A percentile compares a stretch with the other conserved stretches of the same genome.
phyloP scores from a whole-genome alignment of 2,329 filamentous ascomycete genomes.

The Zasmidium citrigriseum region DNA sequence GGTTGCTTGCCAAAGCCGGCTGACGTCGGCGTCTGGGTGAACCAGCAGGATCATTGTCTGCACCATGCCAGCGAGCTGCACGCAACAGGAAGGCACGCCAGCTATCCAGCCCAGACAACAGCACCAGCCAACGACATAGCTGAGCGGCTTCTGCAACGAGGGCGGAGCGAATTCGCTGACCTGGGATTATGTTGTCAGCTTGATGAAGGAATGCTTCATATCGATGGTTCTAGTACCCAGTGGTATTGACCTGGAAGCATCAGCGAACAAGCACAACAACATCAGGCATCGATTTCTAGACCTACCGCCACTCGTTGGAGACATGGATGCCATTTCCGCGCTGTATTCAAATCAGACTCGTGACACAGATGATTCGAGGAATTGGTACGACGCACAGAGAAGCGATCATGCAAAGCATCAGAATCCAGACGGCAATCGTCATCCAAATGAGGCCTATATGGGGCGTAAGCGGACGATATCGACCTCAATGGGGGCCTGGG shows the following conservation, averaged over 20 bases:
- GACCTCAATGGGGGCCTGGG: not conserved
- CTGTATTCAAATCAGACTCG: conserved; percentile 14
- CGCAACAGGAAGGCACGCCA: conserved; percentile 33
- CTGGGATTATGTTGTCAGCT: conserved; percentile 32
- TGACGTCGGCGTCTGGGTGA: conserved; percentile 27
- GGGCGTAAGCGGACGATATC: not conserved
- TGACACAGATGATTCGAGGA: not conserved
- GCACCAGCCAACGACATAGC: conserved; percentile 49
- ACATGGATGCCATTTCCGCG: conserved; percentile 36
- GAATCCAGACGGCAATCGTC: conserved; percentile 35
- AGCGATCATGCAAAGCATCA: conserved; percentile 35
- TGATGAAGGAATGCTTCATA: not conserved
- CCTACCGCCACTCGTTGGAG: conserved; percentile 29
- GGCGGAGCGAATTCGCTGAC: conserved; percentile 46
- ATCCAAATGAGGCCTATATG: conserved; percentile 28
- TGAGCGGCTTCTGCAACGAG: conserved; percentile 45
- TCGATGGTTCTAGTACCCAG: conserved; percentile 15
- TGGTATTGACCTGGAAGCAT: conserved; percentile 26
- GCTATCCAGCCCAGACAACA: conserved; percentile 37
- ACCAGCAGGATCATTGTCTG: conserved; percentile 33
- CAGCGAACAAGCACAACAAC: not conserved
- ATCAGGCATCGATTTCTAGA: not conserved
- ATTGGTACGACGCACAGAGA: conserved; percentile 25
- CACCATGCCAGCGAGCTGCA: conserved; percentile 33
- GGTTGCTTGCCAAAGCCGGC: conserved; percentile 32